phyloP scores from a whole-genome alignment of 306 rosid species.

The Glycine soja region DNA sequence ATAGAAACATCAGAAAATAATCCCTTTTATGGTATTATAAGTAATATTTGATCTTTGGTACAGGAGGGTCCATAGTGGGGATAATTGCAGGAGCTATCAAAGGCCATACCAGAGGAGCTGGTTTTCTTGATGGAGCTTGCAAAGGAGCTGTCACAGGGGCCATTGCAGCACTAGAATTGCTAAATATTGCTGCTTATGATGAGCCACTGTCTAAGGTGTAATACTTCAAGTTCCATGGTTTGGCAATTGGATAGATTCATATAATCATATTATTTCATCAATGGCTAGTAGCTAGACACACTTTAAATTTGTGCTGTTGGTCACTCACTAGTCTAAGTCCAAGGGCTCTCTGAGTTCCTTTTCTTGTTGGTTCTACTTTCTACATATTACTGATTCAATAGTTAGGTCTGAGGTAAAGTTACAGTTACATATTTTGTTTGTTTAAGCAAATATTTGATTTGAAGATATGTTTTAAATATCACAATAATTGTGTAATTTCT shows the following conservation, averaged over 20 bases:
- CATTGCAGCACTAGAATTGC: conserved; percentile 46
- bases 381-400: not conserved
- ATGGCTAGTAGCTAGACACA: not conserved
- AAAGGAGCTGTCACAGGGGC: conserved; percentile 49
- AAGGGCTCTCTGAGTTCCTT: not conserved
- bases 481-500: not conserved
- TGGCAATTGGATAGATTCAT: conserved; percentile 5
- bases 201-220: conserved; percentile 40
- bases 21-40: not conserved
- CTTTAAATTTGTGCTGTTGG: not conserved
- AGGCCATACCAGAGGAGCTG: conserved; percentile 45
- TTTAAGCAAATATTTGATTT: not conserved
- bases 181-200: not conserved
- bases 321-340: not conserved
- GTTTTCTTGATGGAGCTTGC: conserved; percentile 47
- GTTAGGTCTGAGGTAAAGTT: not conserved
- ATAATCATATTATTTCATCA: not conserved
- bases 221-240: not conserved
- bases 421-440: not conserved
- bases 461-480: not conserved
- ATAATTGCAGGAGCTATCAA: conserved; percentile 35
- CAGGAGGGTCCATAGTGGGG: conserved; percentile 49
- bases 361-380: not conserved
- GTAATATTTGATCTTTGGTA: not conserved
- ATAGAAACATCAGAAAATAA: not conserved